A percentile compares a stretch with the other conserved stretches of the same genome.
These are phyloP conservation scores for Triangularia setosa DNA, from an alignment of 2,329 filamentous ascomycete genomes.

Conservation along the genomic window DNA sequence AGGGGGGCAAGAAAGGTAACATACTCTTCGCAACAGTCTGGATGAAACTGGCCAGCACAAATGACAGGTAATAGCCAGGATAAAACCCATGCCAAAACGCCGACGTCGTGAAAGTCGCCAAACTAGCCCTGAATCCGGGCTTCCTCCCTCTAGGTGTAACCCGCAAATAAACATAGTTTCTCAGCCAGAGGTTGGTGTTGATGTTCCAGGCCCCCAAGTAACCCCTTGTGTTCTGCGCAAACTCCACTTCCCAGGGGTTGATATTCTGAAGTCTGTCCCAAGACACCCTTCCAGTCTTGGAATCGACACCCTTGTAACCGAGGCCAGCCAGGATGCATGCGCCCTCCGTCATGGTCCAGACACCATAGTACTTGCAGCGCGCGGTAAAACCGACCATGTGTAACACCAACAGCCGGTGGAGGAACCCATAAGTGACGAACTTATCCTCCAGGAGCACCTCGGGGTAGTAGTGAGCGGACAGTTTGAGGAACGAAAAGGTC, in stretches of 20 bases:
- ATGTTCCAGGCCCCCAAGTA: constrained; percentile 97
- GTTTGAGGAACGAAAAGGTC: constrained; percentile 73
- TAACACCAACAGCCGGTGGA: constrained; percentile 71
- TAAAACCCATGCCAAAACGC: constrained; percentile 99
- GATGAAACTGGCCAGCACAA: constrained; percentile 83
- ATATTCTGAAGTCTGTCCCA: constrained; percentile 93
- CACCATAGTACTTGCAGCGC: constrained; percentile 92
- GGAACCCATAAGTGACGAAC: constrained; percentile 64
- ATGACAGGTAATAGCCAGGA: constrained; percentile 90
- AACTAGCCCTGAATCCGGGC: constrained; percentile 87
- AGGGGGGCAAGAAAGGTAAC: constrained; percentile 29
- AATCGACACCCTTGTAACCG: constrained; percentile 90
- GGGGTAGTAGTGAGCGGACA: constrained; percentile 64
- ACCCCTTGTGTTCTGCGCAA: constrained; percentile 86
- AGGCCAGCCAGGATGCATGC: constrained; percentile 90
- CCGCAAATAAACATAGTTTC: constrained; percentile 92
- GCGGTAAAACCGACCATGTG: constrained; percentile 80
- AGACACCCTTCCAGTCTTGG: constrained; percentile 74
- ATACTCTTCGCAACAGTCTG: constrained; percentile 93
- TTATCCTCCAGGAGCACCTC: constrained; percentile 60
- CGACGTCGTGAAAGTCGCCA: constrained; percentile 91
- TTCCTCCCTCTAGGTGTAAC: constrained; percentile 95
- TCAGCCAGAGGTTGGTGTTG: constrained; percentile 95
- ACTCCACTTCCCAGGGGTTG: constrained; percentile 77
- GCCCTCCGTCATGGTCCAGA: constrained; percentile 90